Conservation (phyloP, 2,329 filamentous ascomycete genomes). For the Colletotrichum sp. region DNA sequence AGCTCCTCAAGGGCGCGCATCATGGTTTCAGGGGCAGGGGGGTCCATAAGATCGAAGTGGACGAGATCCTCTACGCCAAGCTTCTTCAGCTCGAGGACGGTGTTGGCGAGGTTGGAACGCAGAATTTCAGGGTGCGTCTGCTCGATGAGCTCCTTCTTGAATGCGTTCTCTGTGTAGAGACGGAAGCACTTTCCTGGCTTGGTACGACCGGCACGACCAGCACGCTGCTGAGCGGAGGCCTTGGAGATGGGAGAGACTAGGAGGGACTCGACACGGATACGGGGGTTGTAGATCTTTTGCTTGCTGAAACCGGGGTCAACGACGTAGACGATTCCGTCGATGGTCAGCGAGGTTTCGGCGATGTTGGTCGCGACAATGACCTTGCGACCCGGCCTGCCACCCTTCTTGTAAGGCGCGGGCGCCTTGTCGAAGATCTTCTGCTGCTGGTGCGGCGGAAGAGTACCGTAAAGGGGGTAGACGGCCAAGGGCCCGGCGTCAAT, state of each 20-base stretch:
- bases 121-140: slow-evolving; percentile 97
- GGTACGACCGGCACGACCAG: slow-evolving; percentile 98
- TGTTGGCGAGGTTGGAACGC: slow-evolving; percentile 91
- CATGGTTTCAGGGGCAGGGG: slow-evolving; percentile 94
- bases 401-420: slow-evolving; percentile 73
- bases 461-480: slow-evolving; percentile 94
- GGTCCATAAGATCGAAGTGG: slow-evolving; percentile 99
- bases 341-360: slow-evolving; percentile 95
- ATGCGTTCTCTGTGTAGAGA: slow-evolving; percentile 91
- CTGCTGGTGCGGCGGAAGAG: slow-evolving; percentile 89
- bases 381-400: slow-evolving; percentile 89
- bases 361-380: slow-evolving; percentile 97
- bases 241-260: slow-evolving; percentile 98
- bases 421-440: slow-evolving; percentile 94
- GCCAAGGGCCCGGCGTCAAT: slow-evolving; percentile 88
- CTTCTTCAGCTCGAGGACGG: slow-evolving; percentile 96
- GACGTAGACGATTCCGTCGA: slow-evolving; percentile 98
- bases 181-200: slow-evolving; percentile 98
- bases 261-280: slow-evolving; percentile 94
- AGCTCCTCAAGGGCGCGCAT: slow-evolving; percentile 98
- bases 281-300: slow-evolving; percentile 98
- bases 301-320: slow-evolving; percentile 99
- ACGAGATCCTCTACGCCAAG: slow-evolving; percentile 94
- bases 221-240: slow-evolving; percentile 94
- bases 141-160: slow-evolving; percentile 97